Evolutionary conservation across 768 basidiomycete species (phyloP).

Genomic region (Cubamyces lactineus): DNA sequence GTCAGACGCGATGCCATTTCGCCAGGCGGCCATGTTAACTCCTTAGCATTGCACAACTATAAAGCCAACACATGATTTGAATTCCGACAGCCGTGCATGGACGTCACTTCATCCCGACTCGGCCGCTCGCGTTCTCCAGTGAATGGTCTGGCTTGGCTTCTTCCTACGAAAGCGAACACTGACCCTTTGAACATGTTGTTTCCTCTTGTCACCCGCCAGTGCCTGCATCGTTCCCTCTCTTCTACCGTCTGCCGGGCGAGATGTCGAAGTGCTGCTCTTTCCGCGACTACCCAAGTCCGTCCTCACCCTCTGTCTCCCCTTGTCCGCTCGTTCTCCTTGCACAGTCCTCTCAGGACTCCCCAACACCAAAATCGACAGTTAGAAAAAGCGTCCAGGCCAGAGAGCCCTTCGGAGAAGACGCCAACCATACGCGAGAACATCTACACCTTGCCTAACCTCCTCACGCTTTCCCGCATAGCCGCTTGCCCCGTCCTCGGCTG

Average conservation of each 20-base stretch:
- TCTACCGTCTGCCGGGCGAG: neutral
- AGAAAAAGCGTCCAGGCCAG: neutral
- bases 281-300: too few species aligned
- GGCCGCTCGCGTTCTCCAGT: too few species aligned
- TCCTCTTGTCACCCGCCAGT: too few species aligned
- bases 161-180: too few species aligned
- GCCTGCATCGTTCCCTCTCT: too few species aligned
- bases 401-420: neutral
- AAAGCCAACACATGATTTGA: too few species aligned
- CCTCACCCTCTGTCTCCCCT: neutral
- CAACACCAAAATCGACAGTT: neutral
- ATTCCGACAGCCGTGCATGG: too few species aligned
- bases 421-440: slow-evolving; percentile 66
- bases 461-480: slow-evolving; percentile 85
- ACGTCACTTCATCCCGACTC: too few species aligned
- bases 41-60: too few species aligned
- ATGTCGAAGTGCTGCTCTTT: neutral
- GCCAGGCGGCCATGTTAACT: slow-evolving; percentile 21
- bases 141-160: too few species aligned
- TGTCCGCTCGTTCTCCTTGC: neutral
- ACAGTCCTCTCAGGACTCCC: neutral
- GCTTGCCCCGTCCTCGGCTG: slow-evolving; percentile 94
- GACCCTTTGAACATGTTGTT: too few species aligned
- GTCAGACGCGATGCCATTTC: slow-evolving; percentile 29
- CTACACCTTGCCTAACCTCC: slow-evolving; percentile 90